Conservation (phyloP, 163 green algal genomes). For the Coccomyxa subellipsoidea region DNA sequence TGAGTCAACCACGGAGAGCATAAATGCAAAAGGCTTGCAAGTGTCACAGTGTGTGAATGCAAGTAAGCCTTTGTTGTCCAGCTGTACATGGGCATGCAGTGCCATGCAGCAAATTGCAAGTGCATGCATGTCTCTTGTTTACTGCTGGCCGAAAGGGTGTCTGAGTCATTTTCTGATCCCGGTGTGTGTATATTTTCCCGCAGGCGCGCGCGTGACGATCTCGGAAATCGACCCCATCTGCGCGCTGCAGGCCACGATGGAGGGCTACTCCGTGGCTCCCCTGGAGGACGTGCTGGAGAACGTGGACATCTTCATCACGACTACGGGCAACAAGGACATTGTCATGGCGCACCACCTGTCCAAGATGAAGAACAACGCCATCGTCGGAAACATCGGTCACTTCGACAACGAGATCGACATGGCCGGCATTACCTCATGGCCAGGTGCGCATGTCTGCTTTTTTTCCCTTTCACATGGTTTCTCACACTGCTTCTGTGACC, state of each 20-base stretch:
- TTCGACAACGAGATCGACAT: conserved; percentile 99
- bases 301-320: conserved; percentile 98
- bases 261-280: conserved; percentile 76
- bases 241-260: conserved; percentile 93
- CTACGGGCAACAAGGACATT: conserved; percentile 97
- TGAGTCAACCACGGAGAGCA: too few relatives aligned
- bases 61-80: too few relatives aligned
- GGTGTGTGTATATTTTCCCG: background rate
- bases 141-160: too few relatives aligned
- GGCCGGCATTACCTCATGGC: conserved; percentile 69
- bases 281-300: conserved; percentile 84
- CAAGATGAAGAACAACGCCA: conserved; percentile 99
- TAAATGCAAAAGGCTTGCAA: too few relatives aligned
- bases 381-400: conserved; percentile 99
- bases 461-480: too few relatives aligned
- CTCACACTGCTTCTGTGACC: too few relatives aligned
- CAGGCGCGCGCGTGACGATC: conserved; percentile 26
- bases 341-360: conserved; percentile 95
- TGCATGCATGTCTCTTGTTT: too few relatives aligned
- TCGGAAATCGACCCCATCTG: conserved; percentile 98
- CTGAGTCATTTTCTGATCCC: too few relatives aligned
- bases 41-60: too few relatives aligned
- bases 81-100: too few relatives aligned
- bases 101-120: too few relatives aligned
- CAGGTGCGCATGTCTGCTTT: background rate